phyloP scores from a whole-genome alignment of 2,329 filamentous ascomycete genomes.

The Phaeomoniella chlamydospora region DNA sequence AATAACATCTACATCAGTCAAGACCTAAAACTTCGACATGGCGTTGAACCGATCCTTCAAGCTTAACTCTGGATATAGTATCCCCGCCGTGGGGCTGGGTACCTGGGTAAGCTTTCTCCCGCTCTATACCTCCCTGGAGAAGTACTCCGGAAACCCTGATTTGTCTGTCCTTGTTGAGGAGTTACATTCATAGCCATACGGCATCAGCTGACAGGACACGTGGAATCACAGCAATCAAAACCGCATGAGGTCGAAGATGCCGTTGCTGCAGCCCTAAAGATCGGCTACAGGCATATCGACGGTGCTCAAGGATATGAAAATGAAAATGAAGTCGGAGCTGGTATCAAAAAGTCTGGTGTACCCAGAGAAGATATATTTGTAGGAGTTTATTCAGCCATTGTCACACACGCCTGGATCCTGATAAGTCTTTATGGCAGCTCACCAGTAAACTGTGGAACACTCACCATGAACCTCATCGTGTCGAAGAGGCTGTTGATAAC shows the following conservation, averaged over 20 bases:
- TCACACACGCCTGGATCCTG: no score
- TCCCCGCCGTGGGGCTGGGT: slow-evolving; percentile 20
- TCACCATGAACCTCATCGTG: slow-evolving; percentile 32
- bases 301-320: slow-evolving; percentile 38
- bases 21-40: no score
- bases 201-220: no score
- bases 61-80: slow-evolving; percentile 22
- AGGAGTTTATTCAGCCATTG: no score
- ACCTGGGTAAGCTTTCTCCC: slow-evolving; percentile 21
- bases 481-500: slow-evolving; percentile 33
- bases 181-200: no score
- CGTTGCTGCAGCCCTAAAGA: slow-evolving; percentile 28
- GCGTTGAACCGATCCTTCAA: slow-evolving; percentile 10
- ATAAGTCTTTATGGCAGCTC: slow-evolving; percentile 29
- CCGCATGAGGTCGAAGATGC: slow-evolving; percentile 38
- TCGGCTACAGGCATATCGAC: slow-evolving; percentile 26
- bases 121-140: not conserved
- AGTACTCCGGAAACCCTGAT: no score
- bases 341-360: slow-evolving; percentile 53
- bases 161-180: no score
- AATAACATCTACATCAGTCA: no score
- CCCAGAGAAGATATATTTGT: slow-evolving; percentile 36
- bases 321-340: slow-evolving; percentile 69
- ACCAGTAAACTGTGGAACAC: slow-evolving; percentile 52
- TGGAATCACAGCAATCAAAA: slow-evolving; percentile 39